Evolutionary conservation across 352 stramenopile species (phyloP), one percentile per base, ranked within the genome.

Genomic region (Phytophthora pini): DNA sequence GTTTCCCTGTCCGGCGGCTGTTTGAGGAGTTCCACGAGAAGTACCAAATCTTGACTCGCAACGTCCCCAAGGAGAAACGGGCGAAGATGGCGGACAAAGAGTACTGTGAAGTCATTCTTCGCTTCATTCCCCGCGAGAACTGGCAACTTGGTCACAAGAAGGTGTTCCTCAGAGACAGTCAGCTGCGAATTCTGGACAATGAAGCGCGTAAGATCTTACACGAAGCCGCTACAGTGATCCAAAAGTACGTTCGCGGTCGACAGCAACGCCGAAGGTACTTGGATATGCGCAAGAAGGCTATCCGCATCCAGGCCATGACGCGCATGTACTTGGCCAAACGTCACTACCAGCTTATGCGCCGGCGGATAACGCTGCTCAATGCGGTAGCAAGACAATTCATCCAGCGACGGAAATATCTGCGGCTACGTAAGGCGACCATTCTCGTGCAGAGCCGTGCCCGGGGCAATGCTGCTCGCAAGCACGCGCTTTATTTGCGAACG

Each of bases 81-180:
- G 59, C 46, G 0, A 69, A 48, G 0, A 84, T 89, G 76, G 89
- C 78, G 1, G 79, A 94, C 56, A 93, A 90, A 64, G 79, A 92
- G 8, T 92, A 83, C 10, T 96, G 87, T 45, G 85, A 95, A 66
- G 72, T 94, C 41, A 96, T 96, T 26, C 60, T 96, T 50, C 77
- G 77, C 5, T 88, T 89, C 44, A 77, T 96, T 26, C 75, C 84
- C 26, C 85, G 88, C 24, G 84, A 94, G 39, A 96, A 94, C 56
- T 96, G 88, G 88, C 88, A 96, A 50, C 61, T 96, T 12, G 88
- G 88, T 15, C 84, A 96, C 76, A 93, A 94, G 57, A 96, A 96
- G 50, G 88, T 96, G 0, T 96, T 96, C 36, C 74, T 96, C 51
- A 86, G 88, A 44, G 88, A 96, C 56, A 90, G 82, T 32, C 87